Percentiles rank a stretch among this genome's conserved stretches.
These are phyloP conservation scores for Globisporangium spinosum DNA, from an alignment of 352 stramenopile genomes.

Conservation along the genomic window DNA sequence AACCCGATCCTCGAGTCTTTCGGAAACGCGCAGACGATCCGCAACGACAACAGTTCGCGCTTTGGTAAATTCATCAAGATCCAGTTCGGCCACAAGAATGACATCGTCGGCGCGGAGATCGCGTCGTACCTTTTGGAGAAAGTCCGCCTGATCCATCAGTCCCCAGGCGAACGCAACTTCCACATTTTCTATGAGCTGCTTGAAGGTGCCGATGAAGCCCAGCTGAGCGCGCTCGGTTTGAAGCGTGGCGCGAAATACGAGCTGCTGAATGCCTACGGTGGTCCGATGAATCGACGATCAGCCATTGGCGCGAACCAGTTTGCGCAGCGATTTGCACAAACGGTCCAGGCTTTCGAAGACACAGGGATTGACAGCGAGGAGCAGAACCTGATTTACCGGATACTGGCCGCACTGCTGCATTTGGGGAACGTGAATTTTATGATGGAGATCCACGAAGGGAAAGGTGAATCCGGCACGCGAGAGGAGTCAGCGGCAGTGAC, in stretches of 20 bases:
- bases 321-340: conserved; percentile 56
- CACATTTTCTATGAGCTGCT: conserved; percentile 96
- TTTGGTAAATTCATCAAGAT: conserved; percentile 97
- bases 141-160: conserved; percentile 93
- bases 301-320: conserved; percentile 46
- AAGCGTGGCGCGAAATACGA: conserved; percentile 76
- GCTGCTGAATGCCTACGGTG: conserved; percentile 85
- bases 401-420: conserved; percentile 92
- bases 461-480: conserved; percentile 16
- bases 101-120: conserved; percentile 91
- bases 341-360: conserved; percentile 70
- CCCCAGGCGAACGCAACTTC: conserved; percentile 90
- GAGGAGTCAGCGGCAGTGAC: conserved; percentile 55
- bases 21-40: conserved; percentile 94
- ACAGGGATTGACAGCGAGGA: conserved; percentile 58
- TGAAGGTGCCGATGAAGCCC: conserved; percentile 65
- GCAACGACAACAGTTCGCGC: conserved; percentile 95
- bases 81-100: conserved; percentile 75
- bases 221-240: conserved; percentile 61
- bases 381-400: conserved; percentile 52
- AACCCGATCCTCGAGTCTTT: conserved; percentile 98
- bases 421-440: conserved; percentile 93
- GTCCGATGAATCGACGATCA: conserved; percentile 26
- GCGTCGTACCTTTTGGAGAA: conserved; percentile 97
- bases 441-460: conserved; percentile 15